These are phyloP conservation scores for Pythium pyrilobum DNA, from an alignment of 352 stramenopile species.

Conservation along the genomic window DNA sequence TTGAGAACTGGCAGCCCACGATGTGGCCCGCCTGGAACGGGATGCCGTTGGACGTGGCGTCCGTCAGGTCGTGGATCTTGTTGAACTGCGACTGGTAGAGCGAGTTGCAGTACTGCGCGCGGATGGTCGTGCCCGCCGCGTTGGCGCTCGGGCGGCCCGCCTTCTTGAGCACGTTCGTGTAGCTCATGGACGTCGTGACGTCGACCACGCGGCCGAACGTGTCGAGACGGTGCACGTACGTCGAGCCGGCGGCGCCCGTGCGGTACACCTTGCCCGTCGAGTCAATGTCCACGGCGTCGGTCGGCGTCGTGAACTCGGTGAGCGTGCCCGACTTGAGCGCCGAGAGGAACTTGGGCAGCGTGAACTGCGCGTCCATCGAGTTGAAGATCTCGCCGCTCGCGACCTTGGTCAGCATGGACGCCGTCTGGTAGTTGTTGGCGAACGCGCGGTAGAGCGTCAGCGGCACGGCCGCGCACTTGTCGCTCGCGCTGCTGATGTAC, in stretches of 20 bases:
- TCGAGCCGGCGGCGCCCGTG: constrained; percentile 19
- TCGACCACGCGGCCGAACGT: constrained; percentile 15
- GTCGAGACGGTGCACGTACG: constrained; percentile 22
- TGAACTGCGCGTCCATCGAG: constrained; percentile 31
- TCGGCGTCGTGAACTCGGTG: constrained; percentile 13
- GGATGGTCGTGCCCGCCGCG: constrained; percentile 18
- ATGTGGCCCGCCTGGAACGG: constrained; percentile 28
- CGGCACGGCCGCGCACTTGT: constrained; percentile 18
- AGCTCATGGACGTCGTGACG: constrained; percentile 17
- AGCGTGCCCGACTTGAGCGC: constrained; percentile 9
- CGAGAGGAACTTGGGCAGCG: constrained; percentile 18
- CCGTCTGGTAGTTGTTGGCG: constrained; percentile 25
- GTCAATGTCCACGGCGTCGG: constrained; percentile 27
- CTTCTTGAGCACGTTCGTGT: constrained; percentile 24
- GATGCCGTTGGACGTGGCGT: constrained; percentile 17
- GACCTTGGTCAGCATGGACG: constrained; percentile 24
- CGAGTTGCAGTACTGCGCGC: constrained; percentile 28
- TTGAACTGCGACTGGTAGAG: constrained; percentile 31
- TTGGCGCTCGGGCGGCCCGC: constrained; percentile 17
- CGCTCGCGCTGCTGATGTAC: constrained; percentile 13
- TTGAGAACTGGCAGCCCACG: constrained; percentile 31
- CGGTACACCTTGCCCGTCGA: constrained; percentile 22
- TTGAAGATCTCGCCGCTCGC: constrained; percentile 30
- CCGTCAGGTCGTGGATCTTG: constrained; percentile 22
- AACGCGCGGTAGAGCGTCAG: constrained; percentile 30